Conservation (phyloP, 208 protist genomes). For the Crithidia expoeki region DNA sequence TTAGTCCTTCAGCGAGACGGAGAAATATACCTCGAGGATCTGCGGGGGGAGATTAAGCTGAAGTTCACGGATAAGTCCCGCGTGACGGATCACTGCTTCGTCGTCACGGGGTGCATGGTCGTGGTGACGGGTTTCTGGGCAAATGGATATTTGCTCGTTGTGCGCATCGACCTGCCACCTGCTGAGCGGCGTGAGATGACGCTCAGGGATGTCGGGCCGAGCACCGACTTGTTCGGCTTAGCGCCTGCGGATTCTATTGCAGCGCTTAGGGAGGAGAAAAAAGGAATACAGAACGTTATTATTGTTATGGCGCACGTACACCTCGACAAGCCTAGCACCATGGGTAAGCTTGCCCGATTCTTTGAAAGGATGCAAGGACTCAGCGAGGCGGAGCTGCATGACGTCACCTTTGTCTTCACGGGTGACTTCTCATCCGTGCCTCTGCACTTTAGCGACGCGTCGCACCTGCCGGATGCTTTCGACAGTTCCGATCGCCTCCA, state of each 20-base stretch:
- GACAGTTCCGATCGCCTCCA: constrained; percentile 65
- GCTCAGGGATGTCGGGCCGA: constrained; percentile 51
- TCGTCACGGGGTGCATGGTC: constrained; percentile 71
- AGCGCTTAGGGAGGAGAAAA: constrained; percentile 61
- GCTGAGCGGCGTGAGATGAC: constrained; percentile 75
- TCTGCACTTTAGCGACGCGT: constrained; percentile 76
- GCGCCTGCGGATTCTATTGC: constrained; percentile 49
- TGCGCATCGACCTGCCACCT: constrained; percentile 68
- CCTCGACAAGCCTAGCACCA: constrained; percentile 71
- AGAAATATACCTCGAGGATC: constrained; percentile 74
- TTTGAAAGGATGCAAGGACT: constrained; percentile 87
- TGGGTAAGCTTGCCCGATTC: constrained; percentile 59
- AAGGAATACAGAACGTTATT: constrained; percentile 74
- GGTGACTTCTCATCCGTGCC: constrained; percentile 79
- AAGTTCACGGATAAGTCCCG: constrained; percentile 33
- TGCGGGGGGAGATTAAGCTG: constrained; percentile 57
- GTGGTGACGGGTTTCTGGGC: constrained; percentile 71
- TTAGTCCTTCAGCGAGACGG: constrained; percentile 55
- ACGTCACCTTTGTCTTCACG: constrained; percentile 82
- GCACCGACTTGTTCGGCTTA: constrained; percentile 77
- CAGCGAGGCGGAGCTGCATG: constrained; percentile 69
- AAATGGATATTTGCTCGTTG: constrained; percentile 46
- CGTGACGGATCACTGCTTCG: constrained; percentile 41
- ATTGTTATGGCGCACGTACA: constrained; percentile 84
- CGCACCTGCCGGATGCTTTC: constrained; percentile 76